phyloP scores from a whole-genome alignment of 441 rosid genomes.

The Bocquillonia castaneifolia region DNA sequence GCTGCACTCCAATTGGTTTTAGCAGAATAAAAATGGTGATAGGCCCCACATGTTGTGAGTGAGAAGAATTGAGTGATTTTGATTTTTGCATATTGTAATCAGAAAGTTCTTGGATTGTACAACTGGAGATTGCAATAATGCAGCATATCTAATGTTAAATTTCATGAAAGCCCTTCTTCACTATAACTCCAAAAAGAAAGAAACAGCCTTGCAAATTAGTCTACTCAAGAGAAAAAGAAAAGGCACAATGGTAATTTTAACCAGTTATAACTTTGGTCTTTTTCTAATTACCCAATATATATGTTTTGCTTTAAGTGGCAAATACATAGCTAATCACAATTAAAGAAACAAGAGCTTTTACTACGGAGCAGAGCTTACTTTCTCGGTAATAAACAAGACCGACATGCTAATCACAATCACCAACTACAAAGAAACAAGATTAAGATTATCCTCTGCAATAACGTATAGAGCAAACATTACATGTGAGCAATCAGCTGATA shows the following conservation, averaged over 20 bases:
- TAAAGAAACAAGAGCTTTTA: neutral
- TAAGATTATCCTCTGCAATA: neutral
- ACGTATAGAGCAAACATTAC: neutral
- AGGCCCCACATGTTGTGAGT: constrained; percentile 24
- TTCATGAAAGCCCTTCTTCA: neutral
- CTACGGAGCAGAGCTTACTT: constrained; percentile 11
- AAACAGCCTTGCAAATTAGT: constrained; percentile 4
- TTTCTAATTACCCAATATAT: neutral
- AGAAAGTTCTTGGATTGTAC: constrained; percentile 32
- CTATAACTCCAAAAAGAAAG: neutral
- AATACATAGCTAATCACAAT: neutral
- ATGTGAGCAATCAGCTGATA: neutral
- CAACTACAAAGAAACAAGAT: neutral
- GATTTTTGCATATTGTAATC: constrained; percentile 22
- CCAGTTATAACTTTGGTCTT: neutral
- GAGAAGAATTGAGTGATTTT: constrained; percentile 16
- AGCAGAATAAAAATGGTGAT: constrained; percentile 17
- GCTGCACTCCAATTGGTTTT: constrained; percentile 33
- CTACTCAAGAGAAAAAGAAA: neutral
- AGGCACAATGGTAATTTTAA: neutral
- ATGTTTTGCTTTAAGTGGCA: constrained; percentile 9
- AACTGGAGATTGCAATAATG: constrained; percentile 26
- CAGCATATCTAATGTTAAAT: neutral
- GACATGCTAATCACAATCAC: constrained; percentile 15
- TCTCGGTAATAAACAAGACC: constrained; percentile 20